Evolutionary conservation across 495 filamentous ascomycete genomes (phyloP).

Genomic region (Penicillium macrosclerotiorum): DNA sequence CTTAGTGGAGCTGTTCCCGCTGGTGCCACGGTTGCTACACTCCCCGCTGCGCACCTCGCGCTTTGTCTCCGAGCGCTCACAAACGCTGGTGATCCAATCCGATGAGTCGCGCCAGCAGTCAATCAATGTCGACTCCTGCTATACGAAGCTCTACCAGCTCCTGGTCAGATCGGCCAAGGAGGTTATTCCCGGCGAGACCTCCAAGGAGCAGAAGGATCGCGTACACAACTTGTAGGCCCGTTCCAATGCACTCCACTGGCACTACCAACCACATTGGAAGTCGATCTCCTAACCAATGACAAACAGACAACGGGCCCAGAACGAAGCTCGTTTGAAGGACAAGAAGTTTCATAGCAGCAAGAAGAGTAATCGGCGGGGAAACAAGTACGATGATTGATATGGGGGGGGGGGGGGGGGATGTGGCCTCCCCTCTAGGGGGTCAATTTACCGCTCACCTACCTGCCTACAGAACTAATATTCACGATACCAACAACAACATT

Average conservation of each 20-base stretch:
- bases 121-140: constrained; percentile 65
- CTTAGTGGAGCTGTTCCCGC: constrained; percentile 52
- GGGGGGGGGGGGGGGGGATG: constrained; percentile 17
- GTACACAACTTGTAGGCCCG: constrained; percentile 64
- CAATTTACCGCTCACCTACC: constrained; percentile 1
- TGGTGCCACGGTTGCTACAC: constrained; percentile 70
- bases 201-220: constrained; percentile 53
- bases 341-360: constrained; percentile 83
- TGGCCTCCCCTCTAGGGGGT: neutral
- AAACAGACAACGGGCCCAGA: constrained; percentile 66
- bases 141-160: constrained; percentile 57
- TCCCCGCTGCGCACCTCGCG: constrained; percentile 59
- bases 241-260: neutral
- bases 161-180: constrained; percentile 52
- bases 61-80: constrained; percentile 64
- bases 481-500: too few relatives aligned
- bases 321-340: constrained; percentile 61
- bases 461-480: too few relatives aligned
- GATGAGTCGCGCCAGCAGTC: constrained; percentile 64
- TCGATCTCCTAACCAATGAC: neutral
- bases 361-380: constrained; percentile 66
- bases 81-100: constrained; percentile 66
- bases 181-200: constrained; percentile 64
- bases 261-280: neutral
- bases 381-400: constrained; percentile 40